phyloP scores from a whole-genome alignment of 495 filamentous ascomycete genomes.

The Glonium stellatum region DNA sequence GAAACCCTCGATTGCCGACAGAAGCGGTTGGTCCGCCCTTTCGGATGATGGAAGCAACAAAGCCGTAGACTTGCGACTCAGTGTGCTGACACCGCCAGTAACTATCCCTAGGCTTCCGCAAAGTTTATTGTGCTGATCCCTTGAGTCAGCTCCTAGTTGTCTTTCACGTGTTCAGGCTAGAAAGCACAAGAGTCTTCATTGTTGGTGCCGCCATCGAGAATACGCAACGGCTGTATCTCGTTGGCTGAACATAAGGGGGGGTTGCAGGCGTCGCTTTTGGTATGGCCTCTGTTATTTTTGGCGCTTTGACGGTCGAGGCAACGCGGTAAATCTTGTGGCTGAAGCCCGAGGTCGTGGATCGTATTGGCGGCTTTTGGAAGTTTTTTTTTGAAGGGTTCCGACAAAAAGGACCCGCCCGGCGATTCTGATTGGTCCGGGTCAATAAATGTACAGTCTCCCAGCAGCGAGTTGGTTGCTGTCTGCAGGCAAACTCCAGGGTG shows the following conservation, averaged over 20 bases:
- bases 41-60: background rate
- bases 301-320: background rate
- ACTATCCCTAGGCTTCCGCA: background rate
- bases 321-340: conserved; percentile 6
- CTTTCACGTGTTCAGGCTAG: no score
- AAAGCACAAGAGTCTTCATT: no score
- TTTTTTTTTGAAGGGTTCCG: background rate
- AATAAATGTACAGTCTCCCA: background rate
- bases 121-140: background rate
- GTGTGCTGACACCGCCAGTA: background rate
- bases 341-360: conserved; percentile 9
- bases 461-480: background rate
- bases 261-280: background rate
- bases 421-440: conserved; percentile 23
- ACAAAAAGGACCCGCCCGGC: background rate
- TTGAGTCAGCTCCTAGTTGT: background rate
- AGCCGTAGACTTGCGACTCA: background rate
- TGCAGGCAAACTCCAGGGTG: background rate
- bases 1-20: conserved; percentile 2
- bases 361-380: background rate
- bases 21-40: background rate
- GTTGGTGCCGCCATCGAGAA: no score
- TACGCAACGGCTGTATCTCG: no score
- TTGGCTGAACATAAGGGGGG: background rate
- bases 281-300: background rate